These are phyloP conservation scores for Amylocystis lapponica DNA, from an alignment of 768 basidiomycete species.

Conservation along the genomic window DNA sequence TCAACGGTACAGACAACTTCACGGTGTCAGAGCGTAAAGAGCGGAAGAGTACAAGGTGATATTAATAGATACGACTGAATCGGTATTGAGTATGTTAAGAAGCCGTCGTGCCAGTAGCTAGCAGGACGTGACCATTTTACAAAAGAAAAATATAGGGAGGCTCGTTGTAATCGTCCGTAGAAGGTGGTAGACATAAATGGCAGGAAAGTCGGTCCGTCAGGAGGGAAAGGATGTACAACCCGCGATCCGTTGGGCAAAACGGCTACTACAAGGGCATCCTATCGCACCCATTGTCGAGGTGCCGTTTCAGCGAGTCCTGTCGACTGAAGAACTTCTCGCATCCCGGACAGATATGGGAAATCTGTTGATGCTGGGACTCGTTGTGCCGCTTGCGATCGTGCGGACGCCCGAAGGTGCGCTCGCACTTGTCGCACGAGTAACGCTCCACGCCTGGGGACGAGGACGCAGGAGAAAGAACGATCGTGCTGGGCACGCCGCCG, in stretches of 20 bases:
- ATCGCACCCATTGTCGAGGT: conserved; percentile 77
- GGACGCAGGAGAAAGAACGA: conserved; percentile 8
- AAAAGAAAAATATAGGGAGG: background rate
- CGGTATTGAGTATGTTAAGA: too few species aligned
- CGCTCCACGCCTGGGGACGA: conserved; percentile 47
- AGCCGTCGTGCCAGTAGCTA: background rate
- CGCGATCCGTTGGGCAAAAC: background rate
- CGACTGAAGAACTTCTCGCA: conserved; percentile 80
- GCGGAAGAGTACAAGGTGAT: too few species aligned
- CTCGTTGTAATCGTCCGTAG: too few species aligned
- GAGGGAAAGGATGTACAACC: background rate
- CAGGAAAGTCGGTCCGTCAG: background rate
- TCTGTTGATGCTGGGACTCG: conserved; percentile 65
- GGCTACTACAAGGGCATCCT: too few species aligned
- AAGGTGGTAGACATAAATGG: background rate
- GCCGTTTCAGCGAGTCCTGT: conserved; percentile 74
- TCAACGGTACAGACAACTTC: too few species aligned
- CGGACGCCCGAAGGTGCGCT: conserved; percentile 73
- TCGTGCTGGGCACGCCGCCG: background rate
- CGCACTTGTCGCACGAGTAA: conserved; percentile 68
- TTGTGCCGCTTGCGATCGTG: conserved; percentile 81
- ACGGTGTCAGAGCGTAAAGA: too few species aligned
- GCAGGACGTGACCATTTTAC: background rate
- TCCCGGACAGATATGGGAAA: conserved; percentile 63
- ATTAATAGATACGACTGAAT: too few species aligned